phyloP scores from a whole-genome alignment of 148 eudicot genomes.

The Amaranthus cruentus region DNA sequence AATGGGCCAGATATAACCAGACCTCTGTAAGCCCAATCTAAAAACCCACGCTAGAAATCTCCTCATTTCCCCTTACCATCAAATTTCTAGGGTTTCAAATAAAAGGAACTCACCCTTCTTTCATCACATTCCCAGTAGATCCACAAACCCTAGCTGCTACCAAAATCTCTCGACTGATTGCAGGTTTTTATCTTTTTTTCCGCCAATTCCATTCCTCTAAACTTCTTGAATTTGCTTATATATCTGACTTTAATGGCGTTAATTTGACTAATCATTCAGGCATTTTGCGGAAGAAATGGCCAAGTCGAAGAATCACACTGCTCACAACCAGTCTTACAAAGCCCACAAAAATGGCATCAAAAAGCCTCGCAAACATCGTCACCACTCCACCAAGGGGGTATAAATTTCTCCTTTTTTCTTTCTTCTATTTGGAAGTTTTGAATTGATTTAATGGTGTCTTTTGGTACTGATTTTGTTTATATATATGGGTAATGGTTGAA shows the following conservation, averaged over 20 bases:
- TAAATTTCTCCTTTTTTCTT: background rate
- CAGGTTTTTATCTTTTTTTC: conserved; percentile 15
- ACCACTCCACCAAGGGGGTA: conserved; percentile 90
- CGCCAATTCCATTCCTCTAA: background rate
- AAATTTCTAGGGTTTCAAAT: conserved; percentile 20
- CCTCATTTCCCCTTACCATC: background rate
- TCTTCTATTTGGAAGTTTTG: background rate
- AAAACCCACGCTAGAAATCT: background rate
- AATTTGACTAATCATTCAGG: background rate
- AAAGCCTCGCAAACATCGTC: conserved; percentile 72
- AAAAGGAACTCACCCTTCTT: background rate
- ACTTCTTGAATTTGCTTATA: background rate
- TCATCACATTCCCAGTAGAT: background rate
- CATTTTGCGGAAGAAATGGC: conserved; percentile 43
- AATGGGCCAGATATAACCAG: too few relatives aligned
- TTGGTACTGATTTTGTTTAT: background rate
- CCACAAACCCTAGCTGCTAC: conserved; percentile 19
- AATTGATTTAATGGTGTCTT: too few relatives aligned
- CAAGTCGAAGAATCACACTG: conserved; percentile 90
- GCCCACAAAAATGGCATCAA: conserved; percentile 86
- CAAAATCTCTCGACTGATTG: background rate
- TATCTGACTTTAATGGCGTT: background rate
- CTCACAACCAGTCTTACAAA: conserved; percentile 79
- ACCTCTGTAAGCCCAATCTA: background rate
- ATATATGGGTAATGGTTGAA: conserved; percentile 13